phyloP scores from a whole-genome alignment of 768 basidiomycete species.

The Lactifluus echinatus region DNA sequence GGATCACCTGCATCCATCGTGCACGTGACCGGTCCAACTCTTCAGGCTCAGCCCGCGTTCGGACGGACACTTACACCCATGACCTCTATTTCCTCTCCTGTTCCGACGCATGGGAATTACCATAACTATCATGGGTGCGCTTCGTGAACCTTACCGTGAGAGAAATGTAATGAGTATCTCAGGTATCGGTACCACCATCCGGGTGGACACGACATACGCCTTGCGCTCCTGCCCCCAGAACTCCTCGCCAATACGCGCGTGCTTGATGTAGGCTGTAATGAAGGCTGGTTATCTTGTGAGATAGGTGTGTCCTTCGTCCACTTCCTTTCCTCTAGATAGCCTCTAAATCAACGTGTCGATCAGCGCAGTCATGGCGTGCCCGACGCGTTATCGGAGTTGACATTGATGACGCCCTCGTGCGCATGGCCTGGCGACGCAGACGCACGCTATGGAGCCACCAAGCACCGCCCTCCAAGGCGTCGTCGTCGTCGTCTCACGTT shows the following conservation, averaged over 20 bases:
- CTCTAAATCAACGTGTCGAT: not conserved
- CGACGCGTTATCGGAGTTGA: constrained; percentile 74
- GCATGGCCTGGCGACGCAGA: constrained; percentile 65
- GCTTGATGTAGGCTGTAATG: constrained; percentile 19
- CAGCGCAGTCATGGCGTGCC: constrained; percentile 60
- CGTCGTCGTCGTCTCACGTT: constrained; percentile 12
- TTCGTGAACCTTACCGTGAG: not conserved
- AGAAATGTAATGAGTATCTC: not conserved
- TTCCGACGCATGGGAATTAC: constrained; percentile 20
- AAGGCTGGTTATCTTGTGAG: constrained; percentile 14
- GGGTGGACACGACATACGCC: constrained; percentile 45
- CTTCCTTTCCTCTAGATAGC: not conserved
- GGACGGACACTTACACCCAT: too few species aligned
- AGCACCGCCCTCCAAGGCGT: constrained; percentile 28
- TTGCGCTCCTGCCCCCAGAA: constrained; percentile 42
- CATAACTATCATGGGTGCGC: constrained; percentile 21
- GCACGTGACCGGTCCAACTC: not conserved
- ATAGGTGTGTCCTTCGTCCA: constrained; percentile 22
- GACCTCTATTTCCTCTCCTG: constrained; percentile 10
- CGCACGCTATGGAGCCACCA: constrained; percentile 66
- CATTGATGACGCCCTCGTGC: constrained; percentile 69
- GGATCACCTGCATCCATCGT: too few species aligned
- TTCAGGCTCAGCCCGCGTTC: too few species aligned
- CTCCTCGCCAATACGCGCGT: constrained; percentile 8
- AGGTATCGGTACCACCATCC: constrained; percentile 16